Evolutionary conservation across 164 flowering plant genomes (phyloP).

Genomic region (Stephania yunnanensis): DNA sequence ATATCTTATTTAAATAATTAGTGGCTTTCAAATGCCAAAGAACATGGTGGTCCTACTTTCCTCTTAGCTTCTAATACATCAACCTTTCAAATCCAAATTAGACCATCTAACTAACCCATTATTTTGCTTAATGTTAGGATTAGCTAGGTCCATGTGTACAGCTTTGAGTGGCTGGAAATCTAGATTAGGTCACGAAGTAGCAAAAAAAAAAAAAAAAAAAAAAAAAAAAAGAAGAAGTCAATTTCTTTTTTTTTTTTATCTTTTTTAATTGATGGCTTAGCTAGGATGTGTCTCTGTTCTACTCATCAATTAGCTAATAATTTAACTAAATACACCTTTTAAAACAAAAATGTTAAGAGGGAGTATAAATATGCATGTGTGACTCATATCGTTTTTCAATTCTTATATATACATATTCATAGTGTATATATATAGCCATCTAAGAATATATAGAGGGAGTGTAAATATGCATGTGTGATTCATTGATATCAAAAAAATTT

Average conservation of each 20-base stretch:
- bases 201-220: neutral
- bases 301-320: too few species aligned
- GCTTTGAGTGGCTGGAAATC: constrained; percentile 12
- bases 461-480: too few species aligned
- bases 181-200: neutral
- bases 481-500: too few species aligned
- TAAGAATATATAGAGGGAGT: too few species aligned
- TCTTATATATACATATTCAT: too few species aligned
- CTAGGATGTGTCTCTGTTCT: too few species aligned
- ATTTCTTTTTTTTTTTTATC: neutral
- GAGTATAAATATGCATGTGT: too few species aligned
- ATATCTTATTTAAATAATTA: neutral
- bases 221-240: neutral
- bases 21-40: constrained; percentile 9
- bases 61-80: constrained; percentile 4
- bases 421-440: too few species aligned
- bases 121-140: constrained; percentile 23
- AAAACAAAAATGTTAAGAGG: too few species aligned
- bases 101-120: constrained; percentile 31
- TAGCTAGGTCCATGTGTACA: constrained; percentile 20
- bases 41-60: constrained; percentile 24
- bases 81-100: constrained; percentile 12
- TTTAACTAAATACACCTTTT: too few species aligned
- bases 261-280: neutral
- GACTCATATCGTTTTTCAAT: too few species aligned